Base-by-base conservation (phyloP, 441 rosid species). In the Brassica hybrid region DNA sequence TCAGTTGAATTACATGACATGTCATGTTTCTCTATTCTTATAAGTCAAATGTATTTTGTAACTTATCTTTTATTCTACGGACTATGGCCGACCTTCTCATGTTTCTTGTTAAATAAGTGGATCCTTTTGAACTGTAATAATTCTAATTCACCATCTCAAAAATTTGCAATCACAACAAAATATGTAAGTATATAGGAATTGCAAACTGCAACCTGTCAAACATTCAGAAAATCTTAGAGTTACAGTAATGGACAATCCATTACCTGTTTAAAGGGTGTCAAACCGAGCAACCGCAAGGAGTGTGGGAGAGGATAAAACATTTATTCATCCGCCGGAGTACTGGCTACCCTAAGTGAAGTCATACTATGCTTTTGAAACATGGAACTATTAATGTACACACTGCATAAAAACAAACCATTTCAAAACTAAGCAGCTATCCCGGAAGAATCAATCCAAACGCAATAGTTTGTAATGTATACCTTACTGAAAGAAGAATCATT, bases 261-360 rank as follows among this genome's bases (percentile, higher is more conserved):
- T 74, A 93, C 99, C 98, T 90, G 89, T 89, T 87, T 87, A 79
- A 84, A 90, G 56, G 99, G 97, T 54, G 80, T 76, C 75, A 95
- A 79, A 75, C 92, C 95, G 13, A 95, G 91, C 79, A 95, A 88
- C 71, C 92, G 84, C 84, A 93, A 95, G 80, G 93, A 80, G 83
- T 83, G 89, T 76, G 99, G 93, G 64, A 93, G 91, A 65, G 98
- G 97, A 84, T 90, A 94, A 74, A 88, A 79, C 50, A 89, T 79
- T 19, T 97, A 87, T 78, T 93, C 98, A 61, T 91, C 99, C 7
- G 87, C 72, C 11, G 77, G 56, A 78, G 38, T 87, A 85, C 87
- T 75, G 16, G 84, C 86, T 65, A 82, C 83, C 85, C 89, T 89
- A 45, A 91, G 88, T 27, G 90, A 88, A 78, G 88, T 79, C 43